A percentile compares a stretch with the other conserved stretches of the same genome.
Evolutionary conservation across 1,284 basidiomycete genomes (phyloP).

Genomic region (Anthracocystis setariae): DNA sequence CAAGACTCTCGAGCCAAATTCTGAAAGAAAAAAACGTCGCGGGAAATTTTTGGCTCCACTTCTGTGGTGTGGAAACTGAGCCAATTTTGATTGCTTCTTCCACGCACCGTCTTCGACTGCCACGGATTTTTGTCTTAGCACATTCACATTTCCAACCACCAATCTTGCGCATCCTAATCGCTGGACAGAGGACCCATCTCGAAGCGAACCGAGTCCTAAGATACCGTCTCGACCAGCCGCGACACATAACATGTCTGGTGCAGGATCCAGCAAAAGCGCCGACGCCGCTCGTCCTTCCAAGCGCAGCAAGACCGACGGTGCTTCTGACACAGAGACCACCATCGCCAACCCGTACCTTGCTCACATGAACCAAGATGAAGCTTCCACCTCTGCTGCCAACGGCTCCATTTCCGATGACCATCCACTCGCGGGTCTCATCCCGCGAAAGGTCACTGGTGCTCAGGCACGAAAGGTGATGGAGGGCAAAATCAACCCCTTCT

Average conservation of each 20-base stretch:
- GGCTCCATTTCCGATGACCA: conserved; percentile 56
- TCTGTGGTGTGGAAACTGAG: conserved; percentile 5
- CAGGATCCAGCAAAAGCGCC: conserved; percentile 31
- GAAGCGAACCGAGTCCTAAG: too few relatives aligned
- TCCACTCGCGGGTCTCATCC: conserved; percentile 81
- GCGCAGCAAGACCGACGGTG: conserved; percentile 47
- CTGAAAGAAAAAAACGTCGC: conserved; percentile 1
- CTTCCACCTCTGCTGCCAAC: conserved; percentile 14
- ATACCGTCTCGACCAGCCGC: too few relatives aligned
- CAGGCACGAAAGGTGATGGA: conserved; percentile 81
- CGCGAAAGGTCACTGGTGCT: conserved; percentile 78
- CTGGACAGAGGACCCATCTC: too few relatives aligned
- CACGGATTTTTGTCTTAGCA: too few relatives aligned
- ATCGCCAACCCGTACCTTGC: conserved; percentile 62
- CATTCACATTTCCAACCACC: too few relatives aligned
- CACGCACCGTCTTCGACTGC: too few relatives aligned
- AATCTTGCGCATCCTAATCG: too few relatives aligned
- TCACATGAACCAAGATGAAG: conserved; percentile 43
- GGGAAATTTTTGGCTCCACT: conserved; percentile 18
- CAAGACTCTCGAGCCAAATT: conserved; percentile 26
- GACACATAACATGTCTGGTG: conserved; percentile 17
- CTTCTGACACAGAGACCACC: conserved; percentile 17
- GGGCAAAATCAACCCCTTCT: conserved; percentile 86
- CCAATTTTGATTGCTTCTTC: conserved; percentile 1
- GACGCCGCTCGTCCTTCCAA: conserved; percentile 45